Conservation (phyloP, 352 stramenopile genomes). For the Pythium insidiosum region DNA sequence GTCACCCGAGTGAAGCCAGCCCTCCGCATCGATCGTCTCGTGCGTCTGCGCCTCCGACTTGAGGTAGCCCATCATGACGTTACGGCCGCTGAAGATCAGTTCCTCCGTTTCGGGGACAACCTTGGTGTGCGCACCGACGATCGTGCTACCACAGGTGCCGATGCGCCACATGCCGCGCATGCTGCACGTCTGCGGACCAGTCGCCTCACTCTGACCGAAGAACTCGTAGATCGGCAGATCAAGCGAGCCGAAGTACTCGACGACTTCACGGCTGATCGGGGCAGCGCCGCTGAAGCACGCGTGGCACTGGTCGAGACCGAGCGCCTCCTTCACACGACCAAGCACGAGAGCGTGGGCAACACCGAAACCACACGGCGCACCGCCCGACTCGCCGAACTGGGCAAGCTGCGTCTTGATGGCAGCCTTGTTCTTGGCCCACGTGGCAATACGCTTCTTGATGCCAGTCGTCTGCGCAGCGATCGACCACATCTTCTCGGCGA, state of each 20-base stretch:
- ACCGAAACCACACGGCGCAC: constrained; percentile 83
- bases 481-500: constrained; percentile 87
- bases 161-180: constrained; percentile 87
- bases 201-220: constrained; percentile 90
- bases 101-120: constrained; percentile 56
- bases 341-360: constrained; percentile 86
- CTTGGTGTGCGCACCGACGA: constrained; percentile 60
- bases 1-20: constrained; percentile 93
- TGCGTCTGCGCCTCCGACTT: constrained; percentile 74
- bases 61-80: constrained; percentile 89
- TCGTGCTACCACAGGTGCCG: constrained; percentile 66
- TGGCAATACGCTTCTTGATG: constrained; percentile 88
- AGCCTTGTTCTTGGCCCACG: constrained; percentile 86
- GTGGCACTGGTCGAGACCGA: constrained; percentile 88
- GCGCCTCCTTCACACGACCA: constrained; percentile 79
- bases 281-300: constrained; percentile 77
- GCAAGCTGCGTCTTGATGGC: constrained; percentile 65
- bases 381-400: constrained; percentile 83
- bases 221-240: constrained; percentile 93
- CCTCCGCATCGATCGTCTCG: constrained; percentile 88
- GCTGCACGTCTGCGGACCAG: constrained; percentile 73
- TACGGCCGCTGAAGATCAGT: constrained; percentile 72
- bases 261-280: constrained; percentile 89
- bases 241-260: constrained; percentile 93
- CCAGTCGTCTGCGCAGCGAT: constrained; percentile 80